phyloP scores from a whole-genome alignment of 2,329 filamentous ascomycete species.

The Periglandula ipomoeae region DNA sequence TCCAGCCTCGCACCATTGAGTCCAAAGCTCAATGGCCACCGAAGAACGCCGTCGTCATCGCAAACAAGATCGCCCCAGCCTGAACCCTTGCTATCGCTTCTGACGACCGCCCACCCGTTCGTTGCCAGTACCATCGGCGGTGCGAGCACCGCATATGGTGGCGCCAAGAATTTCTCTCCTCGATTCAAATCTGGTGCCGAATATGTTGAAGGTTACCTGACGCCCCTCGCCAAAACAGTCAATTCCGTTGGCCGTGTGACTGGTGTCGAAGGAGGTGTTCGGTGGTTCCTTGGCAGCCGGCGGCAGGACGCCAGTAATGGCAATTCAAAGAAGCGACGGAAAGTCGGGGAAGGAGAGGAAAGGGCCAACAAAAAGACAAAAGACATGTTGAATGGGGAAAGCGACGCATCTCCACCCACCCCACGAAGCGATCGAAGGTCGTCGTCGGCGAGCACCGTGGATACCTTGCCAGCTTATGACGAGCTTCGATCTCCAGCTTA shows the following conservation, averaged over 20 bases:
- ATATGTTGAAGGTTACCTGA: constrained; percentile 81
- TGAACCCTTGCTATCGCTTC: constrained; percentile 76
- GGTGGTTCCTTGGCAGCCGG: constrained; percentile 66
- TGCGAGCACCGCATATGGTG: constrained; percentile 76
- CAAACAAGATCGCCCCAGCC: constrained; percentile 38
- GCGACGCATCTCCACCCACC: constrained; percentile 19
- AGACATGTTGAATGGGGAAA: constrained; percentile 4
- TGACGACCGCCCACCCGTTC: constrained; percentile 81
- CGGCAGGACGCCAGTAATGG: constrained; percentile 36
- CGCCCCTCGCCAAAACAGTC: constrained; percentile 78
- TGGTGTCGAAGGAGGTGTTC: constrained; percentile 76
- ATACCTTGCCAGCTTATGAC: constrained; percentile 77
- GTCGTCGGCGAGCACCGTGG: constrained; percentile 58
- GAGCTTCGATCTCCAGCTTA: constrained; percentile 68
- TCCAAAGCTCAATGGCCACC: constrained; percentile 14
- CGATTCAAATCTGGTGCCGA: constrained; percentile 83
- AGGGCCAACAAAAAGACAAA: constrained; percentile 13
- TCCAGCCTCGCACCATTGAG: constrained; percentile 31
- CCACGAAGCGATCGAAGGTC: constrained; percentile 38
- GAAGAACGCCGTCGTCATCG: constrained; percentile 4
- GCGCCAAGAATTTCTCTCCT: constrained; percentile 83
- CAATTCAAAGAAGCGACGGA: constrained; percentile 49
- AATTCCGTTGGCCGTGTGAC: constrained; percentile 76
- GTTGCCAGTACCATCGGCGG: constrained; percentile 78
- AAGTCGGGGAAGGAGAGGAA: constrained; percentile 36